Evolutionary conservation across 768 basidiomycete genomes (phyloP).

Genomic region (Hericium coralloides): DNA sequence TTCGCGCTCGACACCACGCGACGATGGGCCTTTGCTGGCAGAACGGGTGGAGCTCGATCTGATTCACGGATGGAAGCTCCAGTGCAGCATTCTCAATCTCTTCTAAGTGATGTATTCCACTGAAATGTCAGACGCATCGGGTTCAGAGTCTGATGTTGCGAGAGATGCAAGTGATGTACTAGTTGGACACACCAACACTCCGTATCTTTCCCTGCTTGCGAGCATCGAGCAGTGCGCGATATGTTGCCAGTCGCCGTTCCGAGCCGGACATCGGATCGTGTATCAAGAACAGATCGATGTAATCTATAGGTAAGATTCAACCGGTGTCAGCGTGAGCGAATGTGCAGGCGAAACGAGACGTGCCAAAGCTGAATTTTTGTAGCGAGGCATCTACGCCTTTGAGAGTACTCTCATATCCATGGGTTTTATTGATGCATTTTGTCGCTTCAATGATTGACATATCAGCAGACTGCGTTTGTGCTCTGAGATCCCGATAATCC

Average conservation of each 20-base stretch:
- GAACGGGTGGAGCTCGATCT: conserved; percentile 82
- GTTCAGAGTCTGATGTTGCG: no score
- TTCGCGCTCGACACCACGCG: conserved; percentile 38
- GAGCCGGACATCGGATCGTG: conserved; percentile 57
- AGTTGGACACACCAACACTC: conserved; percentile 76
- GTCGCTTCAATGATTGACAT: neutral
- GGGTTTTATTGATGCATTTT: conserved; percentile 10
- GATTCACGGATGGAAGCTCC: conserved; percentile 66
- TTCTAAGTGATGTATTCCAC: conserved; percentile 63
- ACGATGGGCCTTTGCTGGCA: conserved; percentile 38
- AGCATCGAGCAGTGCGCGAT: conserved; percentile 57
- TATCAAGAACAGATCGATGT: conserved; percentile 59
- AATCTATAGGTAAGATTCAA: neutral
- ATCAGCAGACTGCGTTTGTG: neutral
- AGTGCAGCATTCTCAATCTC: conserved; percentile 59
- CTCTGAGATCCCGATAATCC: neutral
- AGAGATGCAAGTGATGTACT: conserved; percentile 32
- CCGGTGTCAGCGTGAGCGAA: no score
- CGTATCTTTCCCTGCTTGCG: conserved; percentile 56
- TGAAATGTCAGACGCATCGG: conserved; percentile 17
- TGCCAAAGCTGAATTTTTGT: conserved; percentile 1
- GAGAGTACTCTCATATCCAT: conserved; percentile 4
- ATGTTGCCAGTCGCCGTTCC: conserved; percentile 56
- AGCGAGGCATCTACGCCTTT: conserved; percentile 5
- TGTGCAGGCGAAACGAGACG: neutral